phyloP scores from a whole-genome alignment of 192 early-diverging fungal genomes.

The Backusella sp. region DNA sequence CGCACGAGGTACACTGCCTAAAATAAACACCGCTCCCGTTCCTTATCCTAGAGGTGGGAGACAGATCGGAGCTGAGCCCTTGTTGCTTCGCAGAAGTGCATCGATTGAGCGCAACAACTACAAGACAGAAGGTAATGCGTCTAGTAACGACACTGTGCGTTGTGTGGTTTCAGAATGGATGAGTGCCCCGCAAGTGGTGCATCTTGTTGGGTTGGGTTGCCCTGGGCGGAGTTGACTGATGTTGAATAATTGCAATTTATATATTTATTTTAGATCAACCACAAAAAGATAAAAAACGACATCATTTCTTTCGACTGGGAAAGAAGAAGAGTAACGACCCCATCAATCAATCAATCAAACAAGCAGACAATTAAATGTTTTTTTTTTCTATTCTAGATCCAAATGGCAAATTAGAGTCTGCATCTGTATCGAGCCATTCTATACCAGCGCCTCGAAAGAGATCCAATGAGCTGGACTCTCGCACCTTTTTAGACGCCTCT shows the following conservation, averaged over 20 bases:
- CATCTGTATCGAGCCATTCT: background rate
- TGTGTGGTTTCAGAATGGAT: no score
- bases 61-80: conserved; percentile 4
- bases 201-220: background rate
- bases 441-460: conserved; percentile 17
- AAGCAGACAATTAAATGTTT: background rate
- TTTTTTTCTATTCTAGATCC: background rate
- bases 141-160: no score
- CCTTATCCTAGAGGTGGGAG: conserved; percentile 6
- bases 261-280: conserved; percentile 14
- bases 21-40: conserved; percentile 9
- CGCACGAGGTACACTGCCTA: conserved; percentile 7
- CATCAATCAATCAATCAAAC: background rate
- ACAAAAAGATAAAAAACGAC: conserved; percentile 20
- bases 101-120: background rate
- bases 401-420: background rate
- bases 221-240: conserved; percentile 12
- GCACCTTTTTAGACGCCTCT: background rate
- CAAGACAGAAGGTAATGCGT: background rate
- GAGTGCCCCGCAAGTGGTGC: background rate
- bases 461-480: conserved; percentile 17
- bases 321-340: conserved; percentile 29
- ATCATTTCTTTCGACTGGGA: conserved; percentile 28
- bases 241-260: background rate
- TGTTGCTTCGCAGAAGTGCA: conserved; percentile 1